Evolutionary conservation across 2,329 filamentous ascomycete genomes (phyloP).

Genomic region (Venturia effusa): DNA sequence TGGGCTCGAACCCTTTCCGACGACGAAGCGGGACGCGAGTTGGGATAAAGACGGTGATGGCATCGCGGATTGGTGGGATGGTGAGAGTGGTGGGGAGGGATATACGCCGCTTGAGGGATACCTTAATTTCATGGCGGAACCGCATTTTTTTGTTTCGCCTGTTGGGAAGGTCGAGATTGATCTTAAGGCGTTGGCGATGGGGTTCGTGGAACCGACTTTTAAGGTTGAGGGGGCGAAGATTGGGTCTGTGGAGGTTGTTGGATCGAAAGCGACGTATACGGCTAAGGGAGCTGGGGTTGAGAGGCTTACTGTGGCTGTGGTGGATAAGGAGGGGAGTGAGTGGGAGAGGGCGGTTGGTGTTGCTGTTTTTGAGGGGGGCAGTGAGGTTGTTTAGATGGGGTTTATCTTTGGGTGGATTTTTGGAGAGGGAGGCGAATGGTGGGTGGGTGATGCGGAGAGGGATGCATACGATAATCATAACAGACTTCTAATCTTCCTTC

Average conservation of each 20-base stretch:
- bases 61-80: conserved; percentile 40
- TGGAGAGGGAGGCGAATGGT: no score
- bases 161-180: neutral
- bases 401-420: no score
- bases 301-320: neutral
- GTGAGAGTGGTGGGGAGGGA: conserved; percentile 29
- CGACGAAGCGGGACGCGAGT: conserved; percentile 15
- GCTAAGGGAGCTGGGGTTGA: neutral
- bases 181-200: neutral
- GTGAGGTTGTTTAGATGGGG: neutral
- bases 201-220: neutral
- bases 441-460: no score
- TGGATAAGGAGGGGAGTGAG: neutral
- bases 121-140: neutral
- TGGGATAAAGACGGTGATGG: conserved; percentile 39
- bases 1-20: neutral
- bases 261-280: neutral
- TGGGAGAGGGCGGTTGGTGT: neutral
- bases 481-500: no score
- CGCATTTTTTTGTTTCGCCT: neutral
- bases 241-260: neutral
- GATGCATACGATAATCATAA: no score
- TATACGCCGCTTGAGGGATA: neutral
- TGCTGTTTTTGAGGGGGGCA: neutral
- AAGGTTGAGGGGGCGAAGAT: neutral